These are phyloP conservation scores for Fagopyrum esculentum DNA, from an alignment of 148 eudicot species.

Conservation along the genomic window DNA sequence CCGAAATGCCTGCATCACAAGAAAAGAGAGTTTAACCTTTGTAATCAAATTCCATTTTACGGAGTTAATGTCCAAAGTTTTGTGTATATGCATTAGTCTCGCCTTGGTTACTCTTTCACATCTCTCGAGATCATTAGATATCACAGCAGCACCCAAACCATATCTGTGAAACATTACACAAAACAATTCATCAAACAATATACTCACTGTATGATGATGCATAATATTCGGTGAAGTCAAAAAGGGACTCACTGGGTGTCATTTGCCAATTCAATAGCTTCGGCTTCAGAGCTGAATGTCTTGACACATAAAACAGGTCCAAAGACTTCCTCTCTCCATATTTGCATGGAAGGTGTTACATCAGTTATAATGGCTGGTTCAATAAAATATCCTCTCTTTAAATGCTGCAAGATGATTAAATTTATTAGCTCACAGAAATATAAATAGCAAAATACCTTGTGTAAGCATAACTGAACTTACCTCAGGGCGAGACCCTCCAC, in stretches of 20 bases:
- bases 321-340: conserved; percentile 98
- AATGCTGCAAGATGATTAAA: conserved; percentile 41
- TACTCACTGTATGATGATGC: neutral
- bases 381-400: conserved; percentile 70
- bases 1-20: conserved; percentile 56
- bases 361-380: conserved; percentile 78
- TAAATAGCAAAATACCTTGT: neutral
- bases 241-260: conserved; percentile 65
- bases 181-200: neutral
- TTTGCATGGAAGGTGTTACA: conserved; percentile 89
- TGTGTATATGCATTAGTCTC: conserved; percentile 13
- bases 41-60: neutral
- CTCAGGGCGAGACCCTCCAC: conserved; percentile 91
- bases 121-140: conserved; percentile 81
- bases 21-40: neutral
- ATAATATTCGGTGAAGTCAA: neutral
- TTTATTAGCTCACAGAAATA: neutral
- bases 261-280: conserved; percentile 96
- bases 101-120: conserved; percentile 92
- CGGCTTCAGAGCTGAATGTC: conserved; percentile 86
- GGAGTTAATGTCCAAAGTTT: neutral
- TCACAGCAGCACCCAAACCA: conserved; percentile 86
- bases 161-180: conserved; percentile 32
- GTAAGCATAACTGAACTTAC: conserved; percentile 22
- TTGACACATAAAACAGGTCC: conserved; percentile 95